Conservation (phyloP, 2,329 filamentous ascomycete species). For the Neonectria punicea region DNA sequence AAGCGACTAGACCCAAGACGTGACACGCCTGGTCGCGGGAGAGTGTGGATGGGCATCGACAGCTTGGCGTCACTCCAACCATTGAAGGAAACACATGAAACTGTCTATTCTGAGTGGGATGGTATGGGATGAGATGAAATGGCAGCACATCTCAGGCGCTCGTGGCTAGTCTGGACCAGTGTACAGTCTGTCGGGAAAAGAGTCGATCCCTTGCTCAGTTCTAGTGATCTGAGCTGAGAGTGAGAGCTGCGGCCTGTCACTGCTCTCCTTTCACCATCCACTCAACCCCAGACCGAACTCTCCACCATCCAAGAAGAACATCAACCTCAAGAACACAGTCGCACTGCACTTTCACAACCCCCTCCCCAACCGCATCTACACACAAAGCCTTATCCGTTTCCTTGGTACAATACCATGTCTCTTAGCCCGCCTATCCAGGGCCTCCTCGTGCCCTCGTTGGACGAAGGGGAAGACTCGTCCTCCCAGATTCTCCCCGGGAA, state of each 20-base stretch:
- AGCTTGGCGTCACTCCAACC: neutral
- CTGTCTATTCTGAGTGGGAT: constrained; percentile 3
- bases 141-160: constrained; percentile 6
- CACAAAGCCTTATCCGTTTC: constrained; percentile 3
- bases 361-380: neutral
- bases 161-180: constrained; percentile 9
- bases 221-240: constrained; percentile 35
- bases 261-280: neutral
- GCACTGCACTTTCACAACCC: neutral
- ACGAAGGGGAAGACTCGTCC: constrained; percentile 43
- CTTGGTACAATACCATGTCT: constrained; percentile 43
- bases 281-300: neutral
- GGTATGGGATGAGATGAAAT: constrained; percentile 5
- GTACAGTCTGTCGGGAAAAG: neutral
- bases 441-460: constrained; percentile 37
- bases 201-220: constrained; percentile 20
- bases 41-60: constrained; percentile 1
- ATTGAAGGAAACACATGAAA: neutral
- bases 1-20: neutral
- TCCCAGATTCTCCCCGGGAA: constrained; percentile 47
- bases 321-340: neutral
- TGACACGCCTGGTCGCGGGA: neutral
- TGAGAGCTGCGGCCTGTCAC: neutral
- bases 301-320: neutral
- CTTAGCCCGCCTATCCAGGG: constrained; percentile 47